phyloP scores from a whole-genome alignment of 2,329 filamentous ascomycete species.

The Arthrobotrys iridis region DNA sequence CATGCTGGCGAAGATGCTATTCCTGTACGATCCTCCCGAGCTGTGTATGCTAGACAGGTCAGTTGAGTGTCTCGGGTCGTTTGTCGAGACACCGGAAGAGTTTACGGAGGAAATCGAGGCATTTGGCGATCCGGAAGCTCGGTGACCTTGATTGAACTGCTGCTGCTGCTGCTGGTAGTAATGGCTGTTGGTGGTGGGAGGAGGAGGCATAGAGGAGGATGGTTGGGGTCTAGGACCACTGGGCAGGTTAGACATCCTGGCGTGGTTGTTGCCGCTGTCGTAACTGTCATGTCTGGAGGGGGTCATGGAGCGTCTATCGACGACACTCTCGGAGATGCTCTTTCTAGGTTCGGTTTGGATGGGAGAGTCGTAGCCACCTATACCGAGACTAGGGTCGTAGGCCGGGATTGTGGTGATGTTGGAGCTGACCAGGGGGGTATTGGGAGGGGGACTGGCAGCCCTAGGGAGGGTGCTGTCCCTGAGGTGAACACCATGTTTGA shows the following conservation, averaged over 20 bases:
- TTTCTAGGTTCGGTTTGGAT: constrained; percentile 15
- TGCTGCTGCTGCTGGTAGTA: constrained; percentile 55
- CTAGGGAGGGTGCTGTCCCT: constrained; percentile 27
- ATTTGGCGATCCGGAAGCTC: constrained; percentile 65
- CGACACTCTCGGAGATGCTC: constrained; percentile 16
- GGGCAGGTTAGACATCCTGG: constrained; percentile 32
- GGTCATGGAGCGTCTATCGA: constrained; percentile 35
- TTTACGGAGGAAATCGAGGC: constrained; percentile 61
- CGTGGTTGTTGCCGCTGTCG: constrained; percentile 13
- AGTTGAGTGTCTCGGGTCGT: constrained; percentile 68
- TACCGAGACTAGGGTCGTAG: constrained; percentile 31
- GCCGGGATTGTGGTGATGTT: constrained; percentile 49
- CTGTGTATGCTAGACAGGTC: constrained; percentile 72
- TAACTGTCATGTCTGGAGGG: constrained; percentile 14
- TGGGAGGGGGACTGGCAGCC: constrained; percentile 35
- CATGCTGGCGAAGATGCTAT: constrained; percentile 52
- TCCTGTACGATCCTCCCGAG: constrained; percentile 52
- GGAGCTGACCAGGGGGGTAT: constrained; percentile 50
- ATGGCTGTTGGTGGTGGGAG: constrained; percentile 34
- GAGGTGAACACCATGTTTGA: constrained; percentile 37
- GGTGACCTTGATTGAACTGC: constrained; percentile 64
- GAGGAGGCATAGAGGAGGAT: constrained; percentile 5
- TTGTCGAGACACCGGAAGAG: constrained; percentile 61
- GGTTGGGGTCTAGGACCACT: constrained; percentile 44
- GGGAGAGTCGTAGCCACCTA: constrained; percentile 4